These are phyloP conservation scores for Ogataea salicorniae DNA, from an alignment of 805 yeast genomes.

Conservation along the genomic window DNA sequence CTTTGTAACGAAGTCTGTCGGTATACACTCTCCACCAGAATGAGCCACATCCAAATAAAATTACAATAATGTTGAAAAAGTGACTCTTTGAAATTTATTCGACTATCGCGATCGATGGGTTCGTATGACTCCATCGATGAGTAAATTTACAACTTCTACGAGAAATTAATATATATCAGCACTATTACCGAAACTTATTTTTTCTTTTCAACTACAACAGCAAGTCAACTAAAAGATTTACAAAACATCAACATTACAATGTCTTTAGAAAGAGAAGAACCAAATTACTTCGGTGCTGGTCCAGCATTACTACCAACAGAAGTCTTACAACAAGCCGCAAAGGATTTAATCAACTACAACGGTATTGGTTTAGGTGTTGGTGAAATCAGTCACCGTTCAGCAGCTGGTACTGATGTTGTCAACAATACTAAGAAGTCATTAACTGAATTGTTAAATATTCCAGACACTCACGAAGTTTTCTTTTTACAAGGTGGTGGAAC, in stretches of 20 bases:
- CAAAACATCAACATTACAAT: slow-evolving; percentile 5
- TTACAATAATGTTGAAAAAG: no score
- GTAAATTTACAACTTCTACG: neutral
- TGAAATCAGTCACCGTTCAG: slow-evolving; percentile 93
- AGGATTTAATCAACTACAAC: slow-evolving; percentile 69
- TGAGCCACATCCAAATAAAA: no score
- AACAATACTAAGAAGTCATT: slow-evolving; percentile 70
- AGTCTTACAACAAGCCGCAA: slow-evolving; percentile 84
- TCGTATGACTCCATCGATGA: neutral
- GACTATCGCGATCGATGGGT: no score
- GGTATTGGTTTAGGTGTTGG: slow-evolving; percentile 81
- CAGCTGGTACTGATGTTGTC: slow-evolving; percentile 72
- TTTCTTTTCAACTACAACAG: no score
- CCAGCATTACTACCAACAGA: slow-evolving; percentile 87
- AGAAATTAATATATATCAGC: neutral
- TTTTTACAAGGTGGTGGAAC: slow-evolving; percentile 99
- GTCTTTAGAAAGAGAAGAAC: slow-evolving; percentile 59
- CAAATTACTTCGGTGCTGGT: slow-evolving; percentile 95
- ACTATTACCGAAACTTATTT: no score
- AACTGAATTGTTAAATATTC: slow-evolving; percentile 61
- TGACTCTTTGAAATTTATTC: no score
- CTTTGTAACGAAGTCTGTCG: no score
- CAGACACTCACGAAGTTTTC: slow-evolving; percentile 90
- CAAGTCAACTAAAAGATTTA: neutral
- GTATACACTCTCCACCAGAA: no score